phyloP scores from a whole-genome alignment of 2,329 filamentous ascomycete genomes.

The Beauveria caledonica region DNA sequence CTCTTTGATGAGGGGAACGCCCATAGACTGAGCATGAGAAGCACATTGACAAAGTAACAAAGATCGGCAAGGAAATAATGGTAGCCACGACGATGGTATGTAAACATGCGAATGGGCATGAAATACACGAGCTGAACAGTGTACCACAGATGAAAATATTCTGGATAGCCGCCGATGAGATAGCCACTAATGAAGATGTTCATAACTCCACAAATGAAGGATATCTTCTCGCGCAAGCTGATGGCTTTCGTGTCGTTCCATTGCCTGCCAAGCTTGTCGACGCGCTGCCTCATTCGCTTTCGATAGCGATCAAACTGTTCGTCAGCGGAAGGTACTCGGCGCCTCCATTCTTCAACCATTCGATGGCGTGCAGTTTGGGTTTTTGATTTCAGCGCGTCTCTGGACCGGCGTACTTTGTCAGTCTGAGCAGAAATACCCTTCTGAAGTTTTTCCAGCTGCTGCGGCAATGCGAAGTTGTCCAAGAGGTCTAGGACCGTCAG shows the following conservation, averaged over 20 bases:
- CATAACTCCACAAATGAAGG: slow-evolving; percentile 91
- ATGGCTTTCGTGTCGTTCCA: slow-evolving; percentile 90
- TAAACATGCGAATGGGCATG: slow-evolving; percentile 91
- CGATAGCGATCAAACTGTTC: slow-evolving; percentile 90
- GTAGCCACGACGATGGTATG: slow-evolving; percentile 84
- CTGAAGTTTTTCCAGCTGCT: slow-evolving; percentile 86
- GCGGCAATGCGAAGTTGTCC: slow-evolving; percentile 84
- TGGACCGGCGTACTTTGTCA: slow-evolving; percentile 74
- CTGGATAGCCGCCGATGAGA: slow-evolving; percentile 74
- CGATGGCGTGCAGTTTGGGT: slow-evolving; percentile 75
- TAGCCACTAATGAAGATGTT: slow-evolving; percentile 98
- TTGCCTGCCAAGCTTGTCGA: slow-evolving; percentile 75
- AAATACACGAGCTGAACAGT: slow-evolving; percentile 82
- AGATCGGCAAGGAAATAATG: slow-evolving; percentile 97
- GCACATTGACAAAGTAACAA: slow-evolving; percentile 95
- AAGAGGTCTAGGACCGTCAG: slow-evolving; percentile 88
- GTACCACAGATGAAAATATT: slow-evolving; percentile 92
- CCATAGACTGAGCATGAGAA: slow-evolving; percentile 78
- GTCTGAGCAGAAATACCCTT: slow-evolving; percentile 73
- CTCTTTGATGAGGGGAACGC: slow-evolving; percentile 83
- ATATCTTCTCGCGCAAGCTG: slow-evolving; percentile 84
- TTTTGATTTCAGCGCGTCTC: slow-evolving; percentile 68
- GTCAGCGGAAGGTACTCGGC: slow-evolving; percentile 75
- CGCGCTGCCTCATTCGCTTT: slow-evolving; percentile 75
- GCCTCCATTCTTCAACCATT: slow-evolving; percentile 88